A percentile compares a stretch with the other conserved stretches of the same genome.
Conservation (phyloP, 2,329 filamentous ascomycete genomes). For the Colletotrichum chlorophyti region DNA sequence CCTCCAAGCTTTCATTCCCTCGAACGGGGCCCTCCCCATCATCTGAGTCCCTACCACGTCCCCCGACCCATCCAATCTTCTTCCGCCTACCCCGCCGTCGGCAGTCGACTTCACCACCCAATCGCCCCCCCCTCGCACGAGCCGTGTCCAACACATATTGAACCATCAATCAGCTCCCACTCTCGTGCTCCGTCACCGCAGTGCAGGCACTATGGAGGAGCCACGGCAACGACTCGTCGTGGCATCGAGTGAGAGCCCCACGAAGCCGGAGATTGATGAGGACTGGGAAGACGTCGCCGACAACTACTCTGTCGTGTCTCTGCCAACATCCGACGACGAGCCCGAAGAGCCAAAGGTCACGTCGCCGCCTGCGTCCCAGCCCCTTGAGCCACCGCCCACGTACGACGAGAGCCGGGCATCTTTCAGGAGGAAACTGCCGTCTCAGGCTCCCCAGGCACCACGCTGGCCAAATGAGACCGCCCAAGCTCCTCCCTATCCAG, state of each 20-base stretch:
- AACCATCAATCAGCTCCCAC: not conserved
- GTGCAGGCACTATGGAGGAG: no score
- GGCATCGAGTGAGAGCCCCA: not conserved
- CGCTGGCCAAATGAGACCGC: no score
- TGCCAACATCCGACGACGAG: slow-evolving; percentile 32
- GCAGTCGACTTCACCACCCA: no score
- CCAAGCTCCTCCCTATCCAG: no score
- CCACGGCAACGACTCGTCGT: not conserved
- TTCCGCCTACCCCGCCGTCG: not conserved
- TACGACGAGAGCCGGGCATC: not conserved
- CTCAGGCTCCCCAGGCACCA: no score
- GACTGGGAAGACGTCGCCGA: slow-evolving; percentile 37
- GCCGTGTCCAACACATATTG: no score
- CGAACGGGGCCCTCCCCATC: no score
- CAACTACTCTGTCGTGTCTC: slow-evolving; percentile 34
- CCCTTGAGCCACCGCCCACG: not conserved
- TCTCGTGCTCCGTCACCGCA: not conserved
- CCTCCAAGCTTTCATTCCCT: no score
- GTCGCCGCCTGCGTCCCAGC: not conserved
- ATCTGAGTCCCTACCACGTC: no score
- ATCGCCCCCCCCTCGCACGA: no score
- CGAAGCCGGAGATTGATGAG: slow-evolving; percentile 27
- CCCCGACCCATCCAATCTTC: no score
- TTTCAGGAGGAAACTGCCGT: no score
- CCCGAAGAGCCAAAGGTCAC: not conserved